A percentile compares a stretch with the other conserved stretches of the same genome.
Conservation (phyloP, 768 basidiomycete genomes). For the Gymnopilus dilepis region DNA sequence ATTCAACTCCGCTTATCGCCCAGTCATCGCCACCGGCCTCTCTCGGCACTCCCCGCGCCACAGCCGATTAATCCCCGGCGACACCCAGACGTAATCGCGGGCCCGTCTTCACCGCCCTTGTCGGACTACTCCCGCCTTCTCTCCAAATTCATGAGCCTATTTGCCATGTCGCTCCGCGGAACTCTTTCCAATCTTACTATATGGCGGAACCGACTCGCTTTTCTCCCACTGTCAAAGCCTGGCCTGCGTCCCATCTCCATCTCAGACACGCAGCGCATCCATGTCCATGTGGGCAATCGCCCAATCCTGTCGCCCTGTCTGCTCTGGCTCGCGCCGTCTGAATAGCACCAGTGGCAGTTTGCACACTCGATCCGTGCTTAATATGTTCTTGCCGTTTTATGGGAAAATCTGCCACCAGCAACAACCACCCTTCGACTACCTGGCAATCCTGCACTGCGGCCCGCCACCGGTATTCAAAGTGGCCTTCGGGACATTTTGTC, state of each 20-base stretch:
- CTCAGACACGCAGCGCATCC: neutral
- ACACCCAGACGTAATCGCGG: neutral
- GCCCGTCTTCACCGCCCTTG: neutral
- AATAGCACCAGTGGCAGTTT: neutral
- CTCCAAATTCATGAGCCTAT: neutral
- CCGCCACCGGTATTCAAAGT: conserved; percentile 9
- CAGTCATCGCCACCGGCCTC: too few species aligned
- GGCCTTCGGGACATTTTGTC: neutral
- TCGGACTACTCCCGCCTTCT: neutral
- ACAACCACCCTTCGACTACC: neutral
- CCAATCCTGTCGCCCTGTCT: neutral
- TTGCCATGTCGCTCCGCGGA: neutral
- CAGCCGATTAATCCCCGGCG: neutral
- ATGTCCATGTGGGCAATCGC: neutral
- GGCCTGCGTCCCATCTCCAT: conserved; percentile 2
- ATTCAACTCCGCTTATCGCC: neutral
- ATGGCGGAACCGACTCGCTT: neutral
- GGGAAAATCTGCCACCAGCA: conserved; percentile 1
- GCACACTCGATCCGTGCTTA: neutral
- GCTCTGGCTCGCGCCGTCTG: neutral
- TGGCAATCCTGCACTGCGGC: neutral
- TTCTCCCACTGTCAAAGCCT: neutral
- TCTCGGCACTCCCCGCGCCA: conserved; percentile 11
- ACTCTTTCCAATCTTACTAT: neutral
- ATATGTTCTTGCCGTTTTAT: neutral